These are phyloP conservation scores for Didymella pinodella DNA, from an alignment of 2,329 filamentous ascomycete genomes.

Conservation along the genomic window DNA sequence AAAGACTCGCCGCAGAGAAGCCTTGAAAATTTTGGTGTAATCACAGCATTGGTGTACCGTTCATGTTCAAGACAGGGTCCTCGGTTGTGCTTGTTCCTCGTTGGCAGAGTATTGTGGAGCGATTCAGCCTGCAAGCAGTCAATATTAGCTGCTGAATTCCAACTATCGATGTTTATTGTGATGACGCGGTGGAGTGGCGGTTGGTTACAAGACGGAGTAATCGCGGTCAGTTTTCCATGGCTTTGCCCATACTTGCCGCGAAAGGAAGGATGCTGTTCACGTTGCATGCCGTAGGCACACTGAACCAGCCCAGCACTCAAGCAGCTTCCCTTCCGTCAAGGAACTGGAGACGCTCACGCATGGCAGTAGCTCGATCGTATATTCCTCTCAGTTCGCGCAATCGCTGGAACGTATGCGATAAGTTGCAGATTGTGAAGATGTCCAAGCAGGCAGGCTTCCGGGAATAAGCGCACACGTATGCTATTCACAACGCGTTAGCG, in stretches of 20 bases:
- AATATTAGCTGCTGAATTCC: neutral
- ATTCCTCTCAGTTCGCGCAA: neutral
- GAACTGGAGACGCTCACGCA: neutral
- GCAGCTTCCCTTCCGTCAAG: neutral
- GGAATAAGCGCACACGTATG: constrained; percentile 18
- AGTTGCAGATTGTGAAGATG: neutral
- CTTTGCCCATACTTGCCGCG: constrained; percentile 20
- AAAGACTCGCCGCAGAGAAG: constrained; percentile 9
- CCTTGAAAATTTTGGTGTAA: constrained; percentile 17
- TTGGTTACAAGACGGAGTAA: constrained; percentile 17
- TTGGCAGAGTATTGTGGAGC: neutral
- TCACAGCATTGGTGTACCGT: constrained; percentile 1
- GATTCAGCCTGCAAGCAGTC: neutral
- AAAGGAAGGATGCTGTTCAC: constrained; percentile 18
- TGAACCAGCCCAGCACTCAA: neutral
- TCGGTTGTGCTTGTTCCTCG: neutral
- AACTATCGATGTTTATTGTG: neutral
- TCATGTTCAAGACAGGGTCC: neutral
- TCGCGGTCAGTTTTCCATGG: constrained; percentile 24
- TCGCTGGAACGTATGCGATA: neutral
- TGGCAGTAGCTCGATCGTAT: neutral
- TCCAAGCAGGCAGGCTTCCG: neutral
- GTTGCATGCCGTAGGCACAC: constrained; percentile 1
- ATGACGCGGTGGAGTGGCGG: constrained; percentile 15
- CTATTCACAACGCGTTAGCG: constrained; percentile 24